Conservation (phyloP, 306 rosid species). For the Vigna unguiculata region DNA sequence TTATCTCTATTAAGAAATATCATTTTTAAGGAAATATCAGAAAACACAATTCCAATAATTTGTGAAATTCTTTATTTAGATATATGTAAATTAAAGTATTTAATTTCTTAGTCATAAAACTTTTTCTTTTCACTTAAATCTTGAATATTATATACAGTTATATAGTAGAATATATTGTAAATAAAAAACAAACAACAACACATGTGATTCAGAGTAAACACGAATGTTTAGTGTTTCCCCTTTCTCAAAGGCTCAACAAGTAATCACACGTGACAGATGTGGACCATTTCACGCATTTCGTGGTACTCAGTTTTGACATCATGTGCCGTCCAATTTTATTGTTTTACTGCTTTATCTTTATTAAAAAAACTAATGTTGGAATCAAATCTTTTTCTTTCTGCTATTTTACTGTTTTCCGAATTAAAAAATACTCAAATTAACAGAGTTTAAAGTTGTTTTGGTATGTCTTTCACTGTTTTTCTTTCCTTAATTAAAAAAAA, state of each 20-base stretch:
- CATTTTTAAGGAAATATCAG: no score
- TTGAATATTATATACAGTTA: neutral
- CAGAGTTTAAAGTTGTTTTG: neutral
- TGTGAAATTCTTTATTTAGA: no score
- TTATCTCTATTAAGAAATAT: no score
- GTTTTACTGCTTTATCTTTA: neutral
- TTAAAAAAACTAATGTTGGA: neutral
- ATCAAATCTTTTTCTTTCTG: constrained; percentile 3
- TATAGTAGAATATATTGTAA: neutral
- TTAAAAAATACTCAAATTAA: neutral
- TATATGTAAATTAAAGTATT: neutral
- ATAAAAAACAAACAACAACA: neutral
- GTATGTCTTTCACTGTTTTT: neutral
- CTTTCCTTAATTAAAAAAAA: neutral
- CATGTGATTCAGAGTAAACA: neutral
- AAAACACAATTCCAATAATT: no score
- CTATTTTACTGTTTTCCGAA: neutral
- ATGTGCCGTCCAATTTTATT: constrained; percentile 58
- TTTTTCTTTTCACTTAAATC: neutral
- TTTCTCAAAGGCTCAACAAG: constrained; percentile 1
- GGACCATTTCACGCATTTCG: constrained; percentile 35
- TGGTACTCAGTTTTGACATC: constrained; percentile 46
- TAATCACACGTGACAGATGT: neutral
- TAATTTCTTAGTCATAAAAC: neutral
- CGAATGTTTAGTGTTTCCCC: neutral